Conservation (phyloP, 345 rosid genomes). For the Citrus maxima region DNA sequence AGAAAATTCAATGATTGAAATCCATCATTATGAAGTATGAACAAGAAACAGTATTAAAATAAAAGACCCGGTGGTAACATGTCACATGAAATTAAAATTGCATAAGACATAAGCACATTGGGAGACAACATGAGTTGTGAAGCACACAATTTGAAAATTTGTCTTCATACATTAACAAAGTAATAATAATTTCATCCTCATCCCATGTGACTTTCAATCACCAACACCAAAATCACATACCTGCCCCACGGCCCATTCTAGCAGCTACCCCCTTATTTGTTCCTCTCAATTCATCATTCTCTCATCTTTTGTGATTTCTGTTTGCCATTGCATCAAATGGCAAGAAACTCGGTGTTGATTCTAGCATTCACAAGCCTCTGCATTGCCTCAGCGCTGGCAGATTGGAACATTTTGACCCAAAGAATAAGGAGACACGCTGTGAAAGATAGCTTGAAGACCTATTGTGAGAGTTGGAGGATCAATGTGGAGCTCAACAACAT, state of each 20-base stretch:
- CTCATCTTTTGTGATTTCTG: background rate
- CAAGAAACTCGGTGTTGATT: constrained; percentile 20
- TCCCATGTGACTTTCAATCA: constrained; percentile 9
- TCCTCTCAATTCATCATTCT: background rate
- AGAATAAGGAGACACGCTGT: constrained; percentile 13
- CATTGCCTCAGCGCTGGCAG: constrained; percentile 35
- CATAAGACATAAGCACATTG: background rate
- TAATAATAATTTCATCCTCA: background rate
- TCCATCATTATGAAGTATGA: too few species aligned
- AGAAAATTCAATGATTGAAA: background rate
- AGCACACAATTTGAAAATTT: background rate
- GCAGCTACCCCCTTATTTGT: background rate
- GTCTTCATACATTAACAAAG: background rate
- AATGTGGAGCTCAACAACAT: constrained; percentile 77
- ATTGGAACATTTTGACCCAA: constrained; percentile 66
- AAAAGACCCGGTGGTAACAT: background rate
- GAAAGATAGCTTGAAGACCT: constrained; percentile 32
- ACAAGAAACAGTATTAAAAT: background rate
- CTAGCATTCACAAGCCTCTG: constrained; percentile 35
- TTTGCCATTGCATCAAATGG: constrained; percentile 26
- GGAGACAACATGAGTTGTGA: constrained; percentile 19
- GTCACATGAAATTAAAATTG: background rate
- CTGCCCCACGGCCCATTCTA: constrained; percentile 24
- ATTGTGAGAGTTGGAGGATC: constrained; percentile 79
- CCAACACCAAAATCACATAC: background rate